Evolutionary conservation across 1,139 yeast species (phyloP), one percentile per base, ranked within the genome.

Genomic region (Meyerozyma sp.): DNA sequence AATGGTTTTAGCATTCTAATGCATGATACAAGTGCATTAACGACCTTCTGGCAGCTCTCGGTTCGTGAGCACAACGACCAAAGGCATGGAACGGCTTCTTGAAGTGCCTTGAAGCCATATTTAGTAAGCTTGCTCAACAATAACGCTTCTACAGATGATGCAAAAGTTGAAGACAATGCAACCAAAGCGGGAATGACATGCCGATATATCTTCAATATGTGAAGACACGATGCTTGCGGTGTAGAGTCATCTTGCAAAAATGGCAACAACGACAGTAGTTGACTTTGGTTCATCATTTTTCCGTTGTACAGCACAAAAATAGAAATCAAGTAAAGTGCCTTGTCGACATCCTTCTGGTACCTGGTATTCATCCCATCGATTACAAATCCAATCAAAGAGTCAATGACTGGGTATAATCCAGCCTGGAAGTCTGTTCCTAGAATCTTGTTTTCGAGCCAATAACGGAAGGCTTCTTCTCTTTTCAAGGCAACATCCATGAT

Each of bases 71-170:
- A 69, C 1, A 85, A 64, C 8, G 61, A 61, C 84, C 89, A 81
- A 5, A 79, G 62, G 45, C 87, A 72, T 2, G 90, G 87, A 56
- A 86, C 73, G 0, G 90, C 95, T 51, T 81, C 82, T 25, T 77
- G 79, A 11, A 87, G 60, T 51, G 85, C 91, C 45, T 61, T 68
- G 0, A 73, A 68, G 43, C 72, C 75, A 57, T 83, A 75, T 49
- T 75, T 82, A 2, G 90, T 82, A 39, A 88, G 59, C 28, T 77
- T 66, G 39, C 67, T 66, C 47, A 85, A 59, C 25, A 87, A 55
- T 8, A 77, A 70, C 0, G 69, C 56, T 53, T 81, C 82, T n/a
- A 82, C 68, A 3, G 73, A 73, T 14, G 58, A 53, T 23, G 79
- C 54, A 50, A 83, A 84, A 2, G 67, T 72, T 0, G 77, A 73